These are phyloP conservation scores for Magnaporthiopsis poae DNA, from an alignment of 2,329 filamentous ascomycete genomes.

Conservation along the genomic window DNA sequence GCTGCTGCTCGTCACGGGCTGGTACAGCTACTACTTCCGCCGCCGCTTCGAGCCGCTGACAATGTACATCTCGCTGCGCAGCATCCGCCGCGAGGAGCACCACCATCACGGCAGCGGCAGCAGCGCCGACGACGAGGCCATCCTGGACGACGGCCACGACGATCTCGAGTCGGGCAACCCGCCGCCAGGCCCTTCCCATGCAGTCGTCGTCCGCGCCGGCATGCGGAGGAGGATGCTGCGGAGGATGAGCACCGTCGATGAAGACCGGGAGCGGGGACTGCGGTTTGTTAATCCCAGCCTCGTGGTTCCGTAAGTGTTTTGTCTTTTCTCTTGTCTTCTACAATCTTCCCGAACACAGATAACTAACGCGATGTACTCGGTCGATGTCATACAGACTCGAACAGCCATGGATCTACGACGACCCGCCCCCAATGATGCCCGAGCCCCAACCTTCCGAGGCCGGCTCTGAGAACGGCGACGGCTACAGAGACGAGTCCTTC, in stretches of 20 bases:
- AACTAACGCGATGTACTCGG: background rate
- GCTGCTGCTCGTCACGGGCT: conserved; percentile 68
- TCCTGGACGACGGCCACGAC: conserved; percentile 29
- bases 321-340: too few species aligned
- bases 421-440: conserved; percentile 34
- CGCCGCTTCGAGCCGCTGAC: conserved; percentile 79
- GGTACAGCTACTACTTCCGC: conserved; percentile 78
- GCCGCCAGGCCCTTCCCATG: conserved; percentile 15
- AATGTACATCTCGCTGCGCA: conserved; percentile 82
- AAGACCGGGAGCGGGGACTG: conserved; percentile 59
- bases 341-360: background rate
- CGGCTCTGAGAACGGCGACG: background rate
- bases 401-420: conserved; percentile 58
- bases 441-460: conserved; percentile 4
- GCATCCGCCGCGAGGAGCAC: conserved; percentile 52
- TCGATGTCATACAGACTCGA: conserved; percentile 41
- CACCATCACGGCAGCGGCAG: conserved; percentile 23
- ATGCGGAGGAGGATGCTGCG: conserved; percentile 29
- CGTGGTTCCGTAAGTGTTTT: conserved; percentile 48
- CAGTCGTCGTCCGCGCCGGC: conserved; percentile 15
- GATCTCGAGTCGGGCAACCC: conserved; percentile 10
- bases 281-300: conserved; percentile 71
- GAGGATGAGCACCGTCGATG: conserved; percentile 58
- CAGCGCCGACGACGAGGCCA: conserved; percentile 35
- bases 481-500: conserved; percentile 1